Base-by-base conservation (phyloP, 2,329 filamentous ascomycete species). In the Metarhizium rileyi region DNA sequence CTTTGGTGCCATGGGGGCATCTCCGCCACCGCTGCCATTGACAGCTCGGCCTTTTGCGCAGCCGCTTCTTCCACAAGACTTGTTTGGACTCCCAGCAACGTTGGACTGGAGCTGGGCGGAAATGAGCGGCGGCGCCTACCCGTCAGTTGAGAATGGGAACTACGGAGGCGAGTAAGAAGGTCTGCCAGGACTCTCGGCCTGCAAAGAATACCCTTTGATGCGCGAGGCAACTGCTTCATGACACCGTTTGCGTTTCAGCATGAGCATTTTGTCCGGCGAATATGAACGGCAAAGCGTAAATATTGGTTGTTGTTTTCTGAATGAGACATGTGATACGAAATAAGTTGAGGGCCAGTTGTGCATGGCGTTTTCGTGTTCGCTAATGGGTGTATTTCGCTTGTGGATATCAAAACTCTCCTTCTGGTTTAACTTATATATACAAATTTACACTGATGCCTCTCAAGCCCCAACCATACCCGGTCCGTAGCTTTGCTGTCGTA, bases 1-100 rank as follows among this genome's bases (percentile, higher is more conserved):
- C 3, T 75, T 74, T 66, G 50, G 65, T 64, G 28, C 63, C 64
- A 12, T 53, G 61, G 41, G 52, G 52, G 16, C 54, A 59, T 47
- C 48, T 12, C 50, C 53, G 7, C 52, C 52, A 4, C 40, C 49
- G 8, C 16, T 53, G 9, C 23, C 52, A 4, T 30, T 52, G 44
- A 47, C 48, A 6, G 61, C 62, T n/a, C 62, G 61, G 7, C 55
- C 55, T 38, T 90, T 90, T 61, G 85, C 90, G 60, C 87, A 94
- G 57, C 90, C 90, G 0, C 85, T 95, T 60, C 81, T 97, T 22
- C 91, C 93, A 4, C 89, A 91, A 59, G 93, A 97, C 67, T 69
- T 97, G 25, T 98, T 93, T 82, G 86, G 91, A 65, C 84, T 97
- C 80, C 90, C 91, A 1, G 95, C 95, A 84, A 94, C 88, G 3